A percentile compares a stretch with the other conserved stretches of the same genome.
Conservation (phyloP, 345 rosid genomes). For the Gossypium arboreum region DNA sequence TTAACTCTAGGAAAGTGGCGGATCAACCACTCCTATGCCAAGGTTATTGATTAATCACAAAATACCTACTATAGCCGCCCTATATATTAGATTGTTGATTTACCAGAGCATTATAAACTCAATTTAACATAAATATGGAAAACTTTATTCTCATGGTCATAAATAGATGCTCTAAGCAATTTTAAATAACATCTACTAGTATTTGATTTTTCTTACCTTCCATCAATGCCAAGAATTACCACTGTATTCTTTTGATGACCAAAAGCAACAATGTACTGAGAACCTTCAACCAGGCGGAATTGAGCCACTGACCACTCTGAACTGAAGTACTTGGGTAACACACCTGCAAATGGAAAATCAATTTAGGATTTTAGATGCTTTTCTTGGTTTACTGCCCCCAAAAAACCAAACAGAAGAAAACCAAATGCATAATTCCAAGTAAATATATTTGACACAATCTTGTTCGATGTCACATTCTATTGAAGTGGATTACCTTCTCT, state of each 20-base stretch:
- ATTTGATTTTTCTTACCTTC: constrained; percentile 52
- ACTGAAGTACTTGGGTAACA: constrained; percentile 91
- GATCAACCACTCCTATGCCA: neutral
- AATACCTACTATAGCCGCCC: neutral
- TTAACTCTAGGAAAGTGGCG: neutral
- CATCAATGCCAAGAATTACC: constrained; percentile 89
- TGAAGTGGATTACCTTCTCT: neutral
- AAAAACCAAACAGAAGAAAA: neutral
- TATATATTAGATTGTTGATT: neutral
- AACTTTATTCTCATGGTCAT: neutral
- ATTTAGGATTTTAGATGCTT: constrained; percentile 5
- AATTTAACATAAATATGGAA: neutral
- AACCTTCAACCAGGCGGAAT: constrained; percentile 82
- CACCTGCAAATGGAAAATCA: constrained; percentile 47
- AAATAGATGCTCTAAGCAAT: neutral
- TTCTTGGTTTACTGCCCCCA: neutral
- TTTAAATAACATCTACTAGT: neutral
- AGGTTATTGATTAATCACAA: neutral
- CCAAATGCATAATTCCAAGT: neutral
- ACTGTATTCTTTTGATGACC: constrained; percentile 89
- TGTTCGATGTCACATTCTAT: neutral
- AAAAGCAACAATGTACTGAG: constrained; percentile 78
- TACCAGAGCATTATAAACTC: neutral
- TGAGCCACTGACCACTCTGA: constrained; percentile 98
- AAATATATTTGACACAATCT: neutral